Evolutionary conservation across 352 stramenopile genomes (phyloP), one percentile per base, ranked within the genome.

Genomic region (Phytophthora cryptogea): DNA sequence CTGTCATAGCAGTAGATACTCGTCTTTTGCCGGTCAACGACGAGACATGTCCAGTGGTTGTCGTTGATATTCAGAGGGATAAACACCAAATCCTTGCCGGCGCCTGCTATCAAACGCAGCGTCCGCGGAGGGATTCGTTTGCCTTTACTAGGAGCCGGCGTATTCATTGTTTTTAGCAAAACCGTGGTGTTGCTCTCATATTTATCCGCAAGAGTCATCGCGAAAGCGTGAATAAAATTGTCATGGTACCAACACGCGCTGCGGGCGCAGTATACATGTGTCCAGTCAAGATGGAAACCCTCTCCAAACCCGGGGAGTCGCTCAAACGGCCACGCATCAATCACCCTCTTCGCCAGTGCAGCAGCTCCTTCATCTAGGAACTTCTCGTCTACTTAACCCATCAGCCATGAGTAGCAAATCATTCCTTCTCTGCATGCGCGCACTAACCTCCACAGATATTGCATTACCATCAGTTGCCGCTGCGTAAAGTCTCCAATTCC

Each of bases 41-140:
- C 53, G 0, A 60, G 10, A 13, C 31, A 60, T 5, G 31, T 40
- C 51, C 31, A 60, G n/a, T 60, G 53, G 16, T n/a, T 53, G 5
- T 0, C 14, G 30, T 59, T 59, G 11, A 59, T 37, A 7, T 59
- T 59, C 30, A 59, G 20, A 10, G 52, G 31, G 30, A 59, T 44
- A 10, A 59, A 62, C 16, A 20, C 17, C 35, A 20, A 14, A 14
- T 41, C 35, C 23, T 41, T 41, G 35, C 35, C n/a, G 35, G 8
- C 35, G n/a, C 16, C 35, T 23, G 20, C 20, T 23, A 41, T 14
- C 35, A 41, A 20, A 41, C 35, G 23, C 35, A 41, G 35, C 35
- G 35, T 41, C 6, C 17, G 7, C 9, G 17, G 40, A n/a, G 17
- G n/a, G 8, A n/a, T 28, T 11, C 17, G 23, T 8, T 30, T 46